Evolutionary conservation across 805 yeast genomes (phyloP), one percentile per base, ranked within the genome.

Genomic region (Sugiyamaella americana): DNA sequence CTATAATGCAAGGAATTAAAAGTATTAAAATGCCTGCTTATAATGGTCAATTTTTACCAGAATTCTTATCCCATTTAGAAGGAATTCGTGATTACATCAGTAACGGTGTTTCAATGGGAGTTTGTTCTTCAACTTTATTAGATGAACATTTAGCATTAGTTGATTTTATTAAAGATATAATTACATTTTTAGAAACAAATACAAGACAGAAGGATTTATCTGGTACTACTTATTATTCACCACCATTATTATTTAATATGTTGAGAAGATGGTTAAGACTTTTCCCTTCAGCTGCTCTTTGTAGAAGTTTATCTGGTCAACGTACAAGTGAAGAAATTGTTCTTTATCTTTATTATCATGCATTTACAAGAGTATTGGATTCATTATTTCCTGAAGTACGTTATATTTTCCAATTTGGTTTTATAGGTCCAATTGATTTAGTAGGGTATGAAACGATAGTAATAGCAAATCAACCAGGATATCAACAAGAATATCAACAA

Each of bases 371-470:
- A 16, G 58, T 64, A 1, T 43, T 67, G 39, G 66, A 60, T 47
- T 66, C 69, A 1, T 52, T 67, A 26, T 65, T 65, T 44, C 64
- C 70, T 6, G 71, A 67, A 47, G 59, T 61, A 2, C 51, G 68
- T 36, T 67, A 65, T 48, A 59, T 61, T 36, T 67, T 63, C 54
- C 56, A 63, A 32, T 56, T 58, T 49, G 64, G 67, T 1, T 67
- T 65, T 50, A 57, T 59, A 44, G 70, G 68, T 3, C 64, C 66
- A n/a, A 61, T 63, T 43, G 67, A 67, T 16, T 54, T 54, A 34
- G 54, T 60, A 1, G 58, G 62, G 41, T 44, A 57, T 13, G 59
- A 60, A 3, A 51, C 53, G 40, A 49, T 50, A 2, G 44, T 55
- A 10, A 13, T 53, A 32, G 5, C 21, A 13, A 5, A 44, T 18